These are phyloP conservation scores for Penicillium capsulatum DNA, from an alignment of 2,329 filamentous ascomycete species.

Conservation along the genomic window DNA sequence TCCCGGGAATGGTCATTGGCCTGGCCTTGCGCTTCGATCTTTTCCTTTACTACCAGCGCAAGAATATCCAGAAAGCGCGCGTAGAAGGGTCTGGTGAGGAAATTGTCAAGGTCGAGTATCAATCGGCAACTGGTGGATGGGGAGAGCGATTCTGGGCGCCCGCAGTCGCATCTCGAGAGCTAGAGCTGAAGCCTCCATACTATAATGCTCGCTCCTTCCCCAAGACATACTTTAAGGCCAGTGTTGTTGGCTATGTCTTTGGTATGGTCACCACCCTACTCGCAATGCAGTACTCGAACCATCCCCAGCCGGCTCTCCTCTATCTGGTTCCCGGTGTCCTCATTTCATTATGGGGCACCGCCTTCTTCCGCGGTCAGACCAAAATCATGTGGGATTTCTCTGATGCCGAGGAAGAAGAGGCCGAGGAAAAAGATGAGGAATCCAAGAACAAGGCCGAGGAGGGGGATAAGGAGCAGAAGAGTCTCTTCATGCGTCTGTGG, in stretches of 20 bases:
- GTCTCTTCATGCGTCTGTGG: conserved; percentile 28
- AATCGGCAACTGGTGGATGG: conserved; percentile 67
- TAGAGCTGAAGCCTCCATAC: conserved; percentile 34
- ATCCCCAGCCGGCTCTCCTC: conserved; percentile 83
- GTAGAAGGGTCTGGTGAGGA: conserved; percentile 18
- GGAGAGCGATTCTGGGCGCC: conserved; percentile 77
- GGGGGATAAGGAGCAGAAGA: conserved; percentile 45
- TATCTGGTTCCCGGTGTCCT: conserved; percentile 89
- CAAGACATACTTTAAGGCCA: conserved; percentile 81
- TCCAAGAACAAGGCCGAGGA: conserved; percentile 5
- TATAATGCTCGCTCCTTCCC: conserved; percentile 55
- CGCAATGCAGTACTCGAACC: conserved; percentile 72
- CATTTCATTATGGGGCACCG: conserved; percentile 69
- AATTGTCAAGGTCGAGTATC: conserved; percentile 36
- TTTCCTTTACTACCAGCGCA: conserved; percentile 72
- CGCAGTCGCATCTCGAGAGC: conserved; percentile 21
- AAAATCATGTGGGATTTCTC: conserved; percentile 75
- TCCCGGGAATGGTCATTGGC: conserved; percentile 86
- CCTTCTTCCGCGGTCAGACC: conserved; percentile 65
- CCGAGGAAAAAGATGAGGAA: conserved; percentile 21
- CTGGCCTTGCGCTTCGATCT: conserved; percentile 89
- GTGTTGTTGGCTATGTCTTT: conserved; percentile 68
- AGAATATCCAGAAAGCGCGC: conserved; percentile 48
- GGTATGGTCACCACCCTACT: conserved; percentile 74
- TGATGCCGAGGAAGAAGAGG: conserved; percentile 55